phyloP scores from a whole-genome alignment of 2,329 filamentous ascomycete species.

The Colletotrichum scovillei region DNA sequence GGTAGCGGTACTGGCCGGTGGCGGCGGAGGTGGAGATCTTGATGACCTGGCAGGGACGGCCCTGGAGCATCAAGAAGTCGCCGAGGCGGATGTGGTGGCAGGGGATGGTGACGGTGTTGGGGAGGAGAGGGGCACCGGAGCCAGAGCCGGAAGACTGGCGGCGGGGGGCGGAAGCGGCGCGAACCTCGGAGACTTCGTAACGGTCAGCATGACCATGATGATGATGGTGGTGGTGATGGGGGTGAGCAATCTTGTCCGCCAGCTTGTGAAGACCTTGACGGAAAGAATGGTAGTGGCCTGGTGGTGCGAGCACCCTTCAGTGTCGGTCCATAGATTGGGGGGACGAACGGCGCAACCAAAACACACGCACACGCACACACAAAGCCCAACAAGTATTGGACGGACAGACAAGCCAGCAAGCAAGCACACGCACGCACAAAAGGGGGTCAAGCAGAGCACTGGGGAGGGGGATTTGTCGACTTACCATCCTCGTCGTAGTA shows the following conservation, averaged over 20 bases:
- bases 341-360: slow-evolving; percentile 34
- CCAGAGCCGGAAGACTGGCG: slow-evolving; percentile 45
- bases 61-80: slow-evolving; percentile 98
- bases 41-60: slow-evolving; percentile 99
- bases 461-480: slow-evolving; percentile 39
- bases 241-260: slow-evolving; percentile 65
- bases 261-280: slow-evolving; percentile 67
- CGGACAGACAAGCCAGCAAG: slow-evolving; percentile 22
- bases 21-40: slow-evolving; percentile 98
- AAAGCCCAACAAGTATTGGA: too few relatives aligned
- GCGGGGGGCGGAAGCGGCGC: slow-evolving; percentile 45
- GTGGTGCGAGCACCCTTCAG: slow-evolving; percentile 25
- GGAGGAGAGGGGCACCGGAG: slow-evolving; percentile 52
- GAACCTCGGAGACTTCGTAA: slow-evolving; percentile 59
- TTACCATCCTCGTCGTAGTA: slow-evolving; percentile 74
- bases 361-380: slow-evolving; percentile 3
- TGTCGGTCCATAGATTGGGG: slow-evolving; percentile 31
- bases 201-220: slow-evolving; percentile 50
- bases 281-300: slow-evolving; percentile 71
- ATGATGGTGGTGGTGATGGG: slow-evolving; percentile 41
- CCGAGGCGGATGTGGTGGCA: slow-evolving; percentile 99
- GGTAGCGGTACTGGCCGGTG: slow-evolving; percentile 99
- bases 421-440: neutral
- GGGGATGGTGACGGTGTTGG: slow-evolving; percentile 96
- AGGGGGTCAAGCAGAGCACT: slow-evolving; percentile 3